Base-by-base conservation (phyloP, 768 basidiomycete species). In the Leccinum disarticulatum region DNA sequence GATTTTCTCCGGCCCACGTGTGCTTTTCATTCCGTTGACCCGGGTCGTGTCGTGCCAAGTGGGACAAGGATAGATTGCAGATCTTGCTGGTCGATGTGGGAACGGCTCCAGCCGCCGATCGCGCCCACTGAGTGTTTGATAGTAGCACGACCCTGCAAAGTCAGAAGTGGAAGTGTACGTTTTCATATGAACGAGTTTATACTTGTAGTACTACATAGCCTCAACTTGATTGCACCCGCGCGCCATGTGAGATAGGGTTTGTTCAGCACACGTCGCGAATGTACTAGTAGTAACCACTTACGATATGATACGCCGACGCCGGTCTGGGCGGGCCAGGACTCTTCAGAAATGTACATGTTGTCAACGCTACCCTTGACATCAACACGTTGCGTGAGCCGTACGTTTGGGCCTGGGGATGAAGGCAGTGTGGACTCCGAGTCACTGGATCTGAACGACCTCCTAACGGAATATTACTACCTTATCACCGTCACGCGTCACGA, bases 21-120 rank as follows among this genome's bases (percentile, higher is more conserved):
- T 50, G 13, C 33, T 11, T 43, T 7, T 56, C 17, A 54, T 9
- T 38, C 36, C 41, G n/a, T 38, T 31, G 38, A 43, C 52, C n/a
- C 11, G 33, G 17, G 25, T 19, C 11, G 14, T 47, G 15, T 15
- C 15, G 36, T 38, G 46, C n/a, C 30, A 14, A 85, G 84, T 87
- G 85, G 84, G 86, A 86, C 64, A 72, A 75, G 58, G 80, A 81
- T 59, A 83, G 77, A 66, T 58, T 86, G 15, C 76, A 80, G 17
- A 80, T 87, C 49, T 60, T 76, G 25, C 85, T 83, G 7, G 75
- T 80, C 56, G 47, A 72, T n/a, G 62, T 76, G 33, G 77, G 72
- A 27, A 72, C 66, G 4, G 28, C 53, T 54, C 4, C 48, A 65
- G 17, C 64, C 63, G 8, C 41, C 41, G 41, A 43, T 41, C 38